Evolutionary conservation across 2,329 filamentous ascomycete genomes (phyloP).

Genomic region (Dendrostoma leiphaemia): DNA sequence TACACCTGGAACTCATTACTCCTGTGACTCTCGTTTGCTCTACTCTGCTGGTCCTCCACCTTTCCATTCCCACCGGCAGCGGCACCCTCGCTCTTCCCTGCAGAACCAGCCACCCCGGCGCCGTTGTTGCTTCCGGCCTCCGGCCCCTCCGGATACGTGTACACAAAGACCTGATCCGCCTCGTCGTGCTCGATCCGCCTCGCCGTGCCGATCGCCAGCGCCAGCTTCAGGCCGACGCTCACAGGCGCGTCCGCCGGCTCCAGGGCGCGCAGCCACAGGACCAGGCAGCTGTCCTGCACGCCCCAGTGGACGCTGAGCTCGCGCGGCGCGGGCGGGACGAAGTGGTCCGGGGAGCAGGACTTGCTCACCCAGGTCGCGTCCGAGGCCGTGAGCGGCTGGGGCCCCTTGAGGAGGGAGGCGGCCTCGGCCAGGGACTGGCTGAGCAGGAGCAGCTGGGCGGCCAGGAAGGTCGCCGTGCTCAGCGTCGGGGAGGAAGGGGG

Average conservation of each 20-base stretch:
- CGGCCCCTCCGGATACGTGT: constrained; percentile 24
- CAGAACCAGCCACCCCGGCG: constrained; percentile 12
- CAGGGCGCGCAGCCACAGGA: constrained; percentile 68
- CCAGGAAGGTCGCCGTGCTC: constrained; percentile 45
- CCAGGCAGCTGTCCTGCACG: constrained; percentile 67
- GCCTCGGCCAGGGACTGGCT: constrained; percentile 54
- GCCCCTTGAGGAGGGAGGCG: constrained; percentile 54
- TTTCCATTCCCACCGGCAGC: constrained; percentile 22
- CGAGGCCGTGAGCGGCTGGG: constrained; percentile 32
- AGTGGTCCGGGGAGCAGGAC: constrained; percentile 44
- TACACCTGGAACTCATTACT: constrained; percentile 65
- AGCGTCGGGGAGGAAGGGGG: constrained; percentile 44
- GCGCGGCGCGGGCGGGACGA: constrained; percentile 44
- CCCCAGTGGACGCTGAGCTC: constrained; percentile 73
- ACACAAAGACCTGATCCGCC: constrained; percentile 73
- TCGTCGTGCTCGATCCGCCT: constrained; percentile 74
- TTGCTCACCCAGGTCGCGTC: constrained; percentile 43
- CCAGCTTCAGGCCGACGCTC: constrained; percentile 65
- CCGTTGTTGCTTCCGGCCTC: background rate
- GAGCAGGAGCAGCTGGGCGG: constrained; percentile 55
- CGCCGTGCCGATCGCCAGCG: constrained; percentile 64
- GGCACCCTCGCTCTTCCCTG: background rate
- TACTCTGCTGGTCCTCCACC: background rate
- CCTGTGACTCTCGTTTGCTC: background rate
- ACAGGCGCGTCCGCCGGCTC: constrained; percentile 64